Conservation (phyloP, 1,139 yeast species). For the Scheffersomyces quercinus region DNA sequence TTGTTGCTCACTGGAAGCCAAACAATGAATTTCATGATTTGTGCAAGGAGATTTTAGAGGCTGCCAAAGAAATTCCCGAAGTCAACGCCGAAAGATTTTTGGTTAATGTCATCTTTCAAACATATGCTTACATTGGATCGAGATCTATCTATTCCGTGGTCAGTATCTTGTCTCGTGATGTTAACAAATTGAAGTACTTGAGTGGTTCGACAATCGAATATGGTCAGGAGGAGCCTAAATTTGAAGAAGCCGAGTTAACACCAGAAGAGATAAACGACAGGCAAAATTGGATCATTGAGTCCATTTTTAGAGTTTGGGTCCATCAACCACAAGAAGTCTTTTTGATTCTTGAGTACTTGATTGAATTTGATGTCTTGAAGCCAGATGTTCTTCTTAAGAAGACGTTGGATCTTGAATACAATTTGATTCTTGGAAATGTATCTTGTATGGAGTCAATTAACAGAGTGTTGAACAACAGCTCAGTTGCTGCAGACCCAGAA, state of each 20-base stretch:
- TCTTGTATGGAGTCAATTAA: conserved; percentile 49
- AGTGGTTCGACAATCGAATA: conserved; percentile 35
- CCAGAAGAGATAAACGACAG: conserved; percentile 29
- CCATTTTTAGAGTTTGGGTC: conserved; percentile 76
- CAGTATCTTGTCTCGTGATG: conserved; percentile 61
- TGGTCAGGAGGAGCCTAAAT: conserved; percentile 32
- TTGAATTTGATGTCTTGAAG: conserved; percentile 49
- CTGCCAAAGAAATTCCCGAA: conserved; percentile 18
- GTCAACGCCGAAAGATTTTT: conserved; percentile 48
- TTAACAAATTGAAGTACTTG: conserved; percentile 48
- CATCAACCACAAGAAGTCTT: conserved; percentile 81
- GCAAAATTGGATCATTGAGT: conserved; percentile 54
- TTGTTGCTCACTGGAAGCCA: conserved; percentile 43
- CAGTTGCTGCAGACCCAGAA: not conserved
- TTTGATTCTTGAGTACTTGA: conserved; percentile 65
- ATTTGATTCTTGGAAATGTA: conserved; percentile 43
- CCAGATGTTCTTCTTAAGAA: conserved; percentile 44
- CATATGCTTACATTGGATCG: conserved; percentile 80
- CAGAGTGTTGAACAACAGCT: conserved; percentile 29
- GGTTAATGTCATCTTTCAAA: conserved; percentile 65
- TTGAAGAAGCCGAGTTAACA: conserved; percentile 41
- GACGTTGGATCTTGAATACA: conserved; percentile 36
- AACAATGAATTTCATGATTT: conserved; percentile 41
- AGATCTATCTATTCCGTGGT: conserved; percentile 88
- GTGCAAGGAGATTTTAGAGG: conserved; percentile 28